Base-by-base conservation (phyloP, 2,329 filamentous ascomycete species). In the Coniochaeta pulveracea region DNA sequence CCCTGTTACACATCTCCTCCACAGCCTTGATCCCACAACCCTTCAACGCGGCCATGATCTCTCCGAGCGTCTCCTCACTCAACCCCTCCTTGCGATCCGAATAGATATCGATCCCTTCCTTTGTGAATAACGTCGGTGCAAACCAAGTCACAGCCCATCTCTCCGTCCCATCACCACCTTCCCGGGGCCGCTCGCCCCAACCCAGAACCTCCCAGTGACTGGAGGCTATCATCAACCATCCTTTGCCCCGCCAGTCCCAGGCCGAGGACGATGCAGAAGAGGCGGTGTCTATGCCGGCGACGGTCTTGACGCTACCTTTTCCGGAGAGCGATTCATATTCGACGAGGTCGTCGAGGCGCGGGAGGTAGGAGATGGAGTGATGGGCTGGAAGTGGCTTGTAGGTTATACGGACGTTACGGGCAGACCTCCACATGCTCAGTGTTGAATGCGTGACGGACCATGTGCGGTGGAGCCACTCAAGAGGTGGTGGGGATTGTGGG, bases 131-230 rank as follows among this genome's bases (percentile, higher is more conserved):
- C 16, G 83, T 93, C 48, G 82, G 78, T 41, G 79, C 77, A 54
- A 93, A 93, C 66, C 80, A 89, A 4, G 83, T 93, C 10, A 93
- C 82, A 2, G 72, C 75, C 82, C 83, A 93, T 44, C 68, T 66
- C 54, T 75, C 70, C 30, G 46, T 51, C 7, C 39, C 47, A 4
- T 35, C 48, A 1, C 56, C 57, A 19, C 52, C 61, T 10, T 56
- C 51, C 15, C 56, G 43, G 21, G 49, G 46, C 15, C 54, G 50
- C 49, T 79, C 69, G 5, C 84, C 84, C 65, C 74, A 88, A 3
- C 80, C 84, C 12, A 93, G 55, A 2, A 91, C 60, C 63, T 93
- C 83, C 85, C 85, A 93, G 48, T 85, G 76, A 28, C 72, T 79
- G 11, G 64, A 69, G 17, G 82, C 80, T 43, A 89, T 76, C 51